Conservation (phyloP, 768 basidiomycete species). For the Trametes villosa region DNA sequence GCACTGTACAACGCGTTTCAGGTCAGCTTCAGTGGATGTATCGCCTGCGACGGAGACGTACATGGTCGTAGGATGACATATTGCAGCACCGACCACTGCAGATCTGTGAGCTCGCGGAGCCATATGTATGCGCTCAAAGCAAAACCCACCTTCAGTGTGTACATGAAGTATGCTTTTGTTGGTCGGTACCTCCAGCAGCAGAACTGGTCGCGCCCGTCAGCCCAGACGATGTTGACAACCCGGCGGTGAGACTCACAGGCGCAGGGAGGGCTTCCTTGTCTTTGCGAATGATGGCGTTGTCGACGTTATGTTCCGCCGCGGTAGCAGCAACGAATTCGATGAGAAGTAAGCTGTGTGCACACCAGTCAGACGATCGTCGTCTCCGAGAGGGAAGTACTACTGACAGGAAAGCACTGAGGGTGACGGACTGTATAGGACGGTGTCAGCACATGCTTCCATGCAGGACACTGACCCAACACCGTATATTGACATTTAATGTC, state of each 20-base stretch:
- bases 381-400: slow-evolving; percentile 33
- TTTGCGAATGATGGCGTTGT: slow-evolving; percentile 74
- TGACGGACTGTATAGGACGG: slow-evolving; percentile 59
- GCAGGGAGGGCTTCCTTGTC: slow-evolving; percentile 76
- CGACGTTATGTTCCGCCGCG: slow-evolving; percentile 60
- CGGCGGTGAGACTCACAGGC: slow-evolving; percentile 48
- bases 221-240: background rate
- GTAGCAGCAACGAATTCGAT: slow-evolving; percentile 85
- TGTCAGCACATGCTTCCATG: slow-evolving; percentile 5
- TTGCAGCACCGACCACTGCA: slow-evolving; percentile 86
- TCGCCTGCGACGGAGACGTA: slow-evolving; percentile 20
- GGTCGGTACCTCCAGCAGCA: slow-evolving; percentile 84
- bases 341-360: slow-evolving; percentile 61
- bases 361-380: background rate
- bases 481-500: no score
- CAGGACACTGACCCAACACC: background rate
- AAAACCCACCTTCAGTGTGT: slow-evolving; percentile 74
- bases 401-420: slow-evolving; percentile 85
- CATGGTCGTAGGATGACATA: slow-evolving; percentile 77
- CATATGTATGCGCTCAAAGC: no score
- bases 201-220: slow-evolving; percentile 48
- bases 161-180: slow-evolving; percentile 91
- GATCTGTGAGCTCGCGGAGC: background rate
- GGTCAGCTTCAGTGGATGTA: background rate
- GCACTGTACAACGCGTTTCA: slow-evolving; percentile 37